Evolutionary conservation across 2,329 filamentous ascomycete species (phyloP), one percentile per base, ranked within the genome.

Genomic region (Chaetomium strumarium): DNA sequence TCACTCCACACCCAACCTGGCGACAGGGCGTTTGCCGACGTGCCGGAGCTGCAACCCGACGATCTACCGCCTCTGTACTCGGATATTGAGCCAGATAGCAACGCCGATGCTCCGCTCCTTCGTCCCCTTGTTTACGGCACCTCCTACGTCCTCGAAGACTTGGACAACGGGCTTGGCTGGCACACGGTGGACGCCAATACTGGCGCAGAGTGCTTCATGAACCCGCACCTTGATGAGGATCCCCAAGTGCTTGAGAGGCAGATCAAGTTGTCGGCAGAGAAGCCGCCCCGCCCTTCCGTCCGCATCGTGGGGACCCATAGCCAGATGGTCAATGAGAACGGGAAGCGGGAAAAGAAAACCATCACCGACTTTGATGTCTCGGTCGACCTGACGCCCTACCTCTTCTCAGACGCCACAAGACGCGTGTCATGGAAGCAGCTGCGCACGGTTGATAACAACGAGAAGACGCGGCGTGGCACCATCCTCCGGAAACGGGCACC

Each of bases 391-490:
- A 82, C 80, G 1, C 74, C 79, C 5, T 76, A 81, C 37, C 72
- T 85, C 13, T 78, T 75, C 61, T 65, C 72, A 5, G 70, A 79
- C 55, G 70, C 72, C 16, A 61, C 64, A 40, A 65, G 64, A 19
- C 67, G 64, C 31, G 55, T 54, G 37, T 71, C 74, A 6, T 77
- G 72, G 75, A 60, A 66, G 11, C 58, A 68, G 24, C 57, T 83
- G n/a, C 67, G 69, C 10, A 77, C 78, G 0, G 79, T 79, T 0
- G 72, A 79, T 45, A 80, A 84, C 61, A 70, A 74, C 48, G 79
- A 85, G 59, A 79, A 81, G 57, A 78, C 78, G 10, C 75, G 78
- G 50, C 83, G 86, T n/a, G 86, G 86, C 17, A 82, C 81, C 4
- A 72, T 83, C 46, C 71, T 81, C 14, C 72, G 75, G 52, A 75